Evolutionary conservation across 169 alveolate species (phyloP), one percentile per base, ranked within the genome.

Genomic region (Theileria equi): DNA sequence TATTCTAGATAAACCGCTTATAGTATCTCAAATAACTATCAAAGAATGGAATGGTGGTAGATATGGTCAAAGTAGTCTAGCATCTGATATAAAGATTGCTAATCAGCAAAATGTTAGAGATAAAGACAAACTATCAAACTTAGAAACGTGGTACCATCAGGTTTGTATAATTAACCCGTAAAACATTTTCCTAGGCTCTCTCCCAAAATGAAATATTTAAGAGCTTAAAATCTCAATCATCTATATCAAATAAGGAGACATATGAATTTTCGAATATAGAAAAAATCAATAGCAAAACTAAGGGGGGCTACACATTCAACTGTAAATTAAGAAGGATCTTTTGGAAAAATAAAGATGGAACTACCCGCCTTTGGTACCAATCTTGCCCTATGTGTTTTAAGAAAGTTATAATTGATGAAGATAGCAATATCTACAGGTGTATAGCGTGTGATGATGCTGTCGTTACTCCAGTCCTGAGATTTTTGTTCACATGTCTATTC

Each of bases 11-110:
- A 72, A 72, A 35, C 49, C 77, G 16, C 48, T 61, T 2, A 17
- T 72, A 10, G 54, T 35, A 5, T 28, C 77, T 7, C 35, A 34
- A 19, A 64, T 84, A 5, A 74, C 65, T 23, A 67, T 84, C 67
- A 76, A 77, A 76, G 85, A 84, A 48, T 84, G 91, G 91, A 78
- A 84, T 43, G 88, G 82, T 40, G 81, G 68, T 58, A 84, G 85
- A 55, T 66, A 49, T 57, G 79, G 88, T 26, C 78, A 82, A 7
- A 73, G 70, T 60, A 58, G 61, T 19, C 62, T 53, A 17, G 54
- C 79, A 13, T 55, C 80, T 26, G 81, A 80, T n/a, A 72, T 84
- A 29, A 79, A 64, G 36, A 49, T 73, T 55, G 81, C 85, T 25
- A 79, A 68, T 32, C 66, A 21, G 32, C 63, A 79, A 29, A 76